Conservation (phyloP, 768 basidiomycete genomes). For the Fomitopsis serialis region DNA sequence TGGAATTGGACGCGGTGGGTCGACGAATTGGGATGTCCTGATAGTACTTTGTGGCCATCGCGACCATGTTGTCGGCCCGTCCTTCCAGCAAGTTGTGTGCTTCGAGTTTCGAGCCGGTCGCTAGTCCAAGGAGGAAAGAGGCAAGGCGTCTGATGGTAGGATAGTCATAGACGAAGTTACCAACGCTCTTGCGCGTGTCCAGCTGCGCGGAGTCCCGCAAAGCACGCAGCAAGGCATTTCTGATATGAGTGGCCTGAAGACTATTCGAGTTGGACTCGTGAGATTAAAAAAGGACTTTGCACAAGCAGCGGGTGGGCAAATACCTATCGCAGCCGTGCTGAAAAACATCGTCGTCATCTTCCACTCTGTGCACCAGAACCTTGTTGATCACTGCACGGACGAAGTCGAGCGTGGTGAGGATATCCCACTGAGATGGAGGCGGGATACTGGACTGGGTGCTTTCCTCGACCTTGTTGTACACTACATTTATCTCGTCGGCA, state of each 20-base stretch:
- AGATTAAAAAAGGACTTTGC: background rate
- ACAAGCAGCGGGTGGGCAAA: conserved; percentile 16
- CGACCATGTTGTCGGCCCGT: conserved; percentile 22
- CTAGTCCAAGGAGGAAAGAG: background rate
- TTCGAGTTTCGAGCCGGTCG: background rate
- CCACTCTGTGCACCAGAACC: conserved; percentile 23
- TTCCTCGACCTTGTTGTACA: conserved; percentile 30
- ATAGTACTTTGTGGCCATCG: conserved; percentile 37
- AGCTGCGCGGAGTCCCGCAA: conserved; percentile 6
- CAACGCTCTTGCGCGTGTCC: background rate
- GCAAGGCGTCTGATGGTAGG: background rate
- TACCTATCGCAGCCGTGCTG: conserved; percentile 4
- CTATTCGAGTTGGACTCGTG: conserved; percentile 14
- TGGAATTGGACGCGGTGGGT: background rate
- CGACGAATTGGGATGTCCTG: background rate
- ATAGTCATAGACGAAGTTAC: conserved; percentile 1
- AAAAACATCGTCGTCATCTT: conserved; percentile 28
- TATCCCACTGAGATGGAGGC: conserved; percentile 23
- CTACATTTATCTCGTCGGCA: conserved; percentile 33
- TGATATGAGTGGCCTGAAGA: conserved; percentile 26
- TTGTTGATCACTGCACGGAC: conserved; percentile 28
- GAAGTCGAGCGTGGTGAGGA: conserved; percentile 19
- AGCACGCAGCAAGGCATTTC: conserved; percentile 25
- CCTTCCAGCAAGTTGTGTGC: background rate
- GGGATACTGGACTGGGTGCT: conserved; percentile 26